Evolutionary conservation across 208 protist genomes (phyloP).

Genomic region (Angomonas ambiguus): DNA sequence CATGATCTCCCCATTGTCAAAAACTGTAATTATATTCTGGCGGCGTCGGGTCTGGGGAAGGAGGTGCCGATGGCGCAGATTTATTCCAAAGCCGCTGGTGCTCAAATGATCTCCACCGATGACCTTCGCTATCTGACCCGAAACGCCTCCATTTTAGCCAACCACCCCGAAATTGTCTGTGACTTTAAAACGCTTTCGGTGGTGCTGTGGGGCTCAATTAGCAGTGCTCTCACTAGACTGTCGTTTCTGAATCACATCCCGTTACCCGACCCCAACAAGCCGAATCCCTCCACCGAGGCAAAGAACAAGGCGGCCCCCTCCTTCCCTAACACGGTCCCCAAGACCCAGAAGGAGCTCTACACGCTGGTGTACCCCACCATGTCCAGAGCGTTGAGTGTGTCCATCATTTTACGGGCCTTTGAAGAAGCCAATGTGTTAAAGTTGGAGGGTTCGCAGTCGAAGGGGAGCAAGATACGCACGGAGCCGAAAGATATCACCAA

Average conservation of each 20-base stretch:
- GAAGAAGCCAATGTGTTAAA: slow-evolving; percentile 33
- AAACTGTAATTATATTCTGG: slow-evolving; percentile 10
- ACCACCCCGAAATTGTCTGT: neutral
- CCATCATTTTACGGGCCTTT: slow-evolving; percentile 29
- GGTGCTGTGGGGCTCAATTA: neutral
- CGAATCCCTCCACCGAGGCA: neutral
- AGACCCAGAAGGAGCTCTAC: neutral
- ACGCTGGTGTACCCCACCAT: neutral
- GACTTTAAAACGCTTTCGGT: slow-evolving; percentile 4
- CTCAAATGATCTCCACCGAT: neutral
- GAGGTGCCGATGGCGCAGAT: neutral
- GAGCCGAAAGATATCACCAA: slow-evolving; percentile 47
- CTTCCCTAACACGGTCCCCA: neutral
- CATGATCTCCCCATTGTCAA: neutral
- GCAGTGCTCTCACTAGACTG: neutral
- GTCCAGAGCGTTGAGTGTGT: slow-evolving; percentile 4
- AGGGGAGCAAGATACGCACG: slow-evolving; percentile 19
- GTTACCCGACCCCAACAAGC: neutral
- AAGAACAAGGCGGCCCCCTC: neutral
- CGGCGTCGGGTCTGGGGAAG: neutral
- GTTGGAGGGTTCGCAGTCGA: neutral
- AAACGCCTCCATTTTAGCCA: neutral
- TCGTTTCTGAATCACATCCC: neutral
- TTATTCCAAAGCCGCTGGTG: neutral
- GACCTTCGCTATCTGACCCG: slow-evolving; percentile 1